Conservation (phyloP, 306 rosid genomes). For the Carpinus fangiana region DNA sequence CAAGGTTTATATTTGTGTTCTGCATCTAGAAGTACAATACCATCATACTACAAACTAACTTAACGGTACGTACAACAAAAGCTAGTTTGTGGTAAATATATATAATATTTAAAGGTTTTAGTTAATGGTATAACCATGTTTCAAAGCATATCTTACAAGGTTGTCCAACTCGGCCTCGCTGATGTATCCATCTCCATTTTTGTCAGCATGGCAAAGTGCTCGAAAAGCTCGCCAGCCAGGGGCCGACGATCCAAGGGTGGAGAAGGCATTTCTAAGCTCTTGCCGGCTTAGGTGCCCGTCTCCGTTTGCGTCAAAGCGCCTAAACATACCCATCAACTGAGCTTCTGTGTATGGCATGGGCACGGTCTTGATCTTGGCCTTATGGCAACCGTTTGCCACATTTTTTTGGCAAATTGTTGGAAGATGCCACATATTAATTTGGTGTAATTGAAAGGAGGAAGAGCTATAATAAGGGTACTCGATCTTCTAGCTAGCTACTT, state of each 20-base stretch:
- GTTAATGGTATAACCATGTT: background rate
- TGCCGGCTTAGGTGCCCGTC: slow-evolving; percentile 22
- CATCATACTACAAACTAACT: too few species aligned
- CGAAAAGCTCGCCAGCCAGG: background rate
- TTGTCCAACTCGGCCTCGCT: slow-evolving; percentile 3
- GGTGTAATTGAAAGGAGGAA: too few species aligned
- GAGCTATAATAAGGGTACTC: too few species aligned
- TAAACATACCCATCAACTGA: background rate
- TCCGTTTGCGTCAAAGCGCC: background rate
- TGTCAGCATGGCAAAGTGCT: slow-evolving; percentile 2
- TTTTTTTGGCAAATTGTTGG: too few species aligned
- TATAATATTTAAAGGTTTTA: background rate
- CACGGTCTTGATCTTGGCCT: background rate
- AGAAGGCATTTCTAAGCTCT: slow-evolving; percentile 11
- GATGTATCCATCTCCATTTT: background rate
- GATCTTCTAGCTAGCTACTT: too few species aligned
- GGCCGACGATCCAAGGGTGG: slow-evolving; percentile 3
- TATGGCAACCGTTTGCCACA: too few species aligned
- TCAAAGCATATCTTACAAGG: background rate
- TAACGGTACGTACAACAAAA: background rate
- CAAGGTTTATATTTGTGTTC: too few species aligned
- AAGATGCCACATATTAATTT: too few species aligned
- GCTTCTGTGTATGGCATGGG: background rate
- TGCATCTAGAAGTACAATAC: background rate
- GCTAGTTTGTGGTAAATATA: too few species aligned